Evolutionary conservation across 2,329 filamentous ascomycete genomes (phyloP).

Genomic region (Pseudogymnoascus sp.): DNA sequence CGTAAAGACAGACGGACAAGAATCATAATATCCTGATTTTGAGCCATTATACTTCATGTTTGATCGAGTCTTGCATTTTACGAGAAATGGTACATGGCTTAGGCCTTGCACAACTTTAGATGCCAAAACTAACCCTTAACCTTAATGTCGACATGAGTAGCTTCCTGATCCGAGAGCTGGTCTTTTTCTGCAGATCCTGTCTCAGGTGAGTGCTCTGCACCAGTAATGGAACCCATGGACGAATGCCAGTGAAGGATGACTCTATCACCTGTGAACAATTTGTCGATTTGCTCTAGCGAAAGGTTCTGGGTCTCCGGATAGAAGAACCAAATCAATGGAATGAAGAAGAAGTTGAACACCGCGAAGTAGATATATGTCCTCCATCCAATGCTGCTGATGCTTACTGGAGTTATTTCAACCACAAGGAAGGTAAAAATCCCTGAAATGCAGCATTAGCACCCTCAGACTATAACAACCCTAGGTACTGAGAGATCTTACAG

Average conservation of each 20-base stretch:
- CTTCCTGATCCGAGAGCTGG: background rate
- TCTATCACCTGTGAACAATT: slow-evolving; percentile 20
- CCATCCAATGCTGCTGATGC: slow-evolving; percentile 27
- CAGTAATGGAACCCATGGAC: slow-evolving; percentile 14
- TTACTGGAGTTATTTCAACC: slow-evolving; percentile 29
- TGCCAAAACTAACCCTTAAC: background rate
- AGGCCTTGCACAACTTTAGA: background rate
- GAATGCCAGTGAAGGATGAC: slow-evolving; percentile 27
- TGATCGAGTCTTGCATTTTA: too few species aligned
- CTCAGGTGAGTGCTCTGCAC: background rate
- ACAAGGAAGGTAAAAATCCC: slow-evolving; percentile 23
- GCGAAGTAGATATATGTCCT: slow-evolving; percentile 48
- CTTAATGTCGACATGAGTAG: background rate
- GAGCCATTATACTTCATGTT: too few species aligned
- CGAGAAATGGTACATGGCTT: background rate
- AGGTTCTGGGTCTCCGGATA: slow-evolving; percentile 29
- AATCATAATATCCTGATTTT: too few species aligned
- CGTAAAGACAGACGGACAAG: too few species aligned
- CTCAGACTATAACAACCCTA: background rate
- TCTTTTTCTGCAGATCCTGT: background rate
- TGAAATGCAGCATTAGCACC: background rate
- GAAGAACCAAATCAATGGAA: slow-evolving; percentile 26
- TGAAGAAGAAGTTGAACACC: slow-evolving; percentile 36
- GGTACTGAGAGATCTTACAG: slow-evolving; percentile 5
- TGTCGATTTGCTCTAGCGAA: slow-evolving; percentile 28